Evolutionary conservation across 805 yeast species (phyloP).

Genomic region (Kuraishia capsulata): DNA sequence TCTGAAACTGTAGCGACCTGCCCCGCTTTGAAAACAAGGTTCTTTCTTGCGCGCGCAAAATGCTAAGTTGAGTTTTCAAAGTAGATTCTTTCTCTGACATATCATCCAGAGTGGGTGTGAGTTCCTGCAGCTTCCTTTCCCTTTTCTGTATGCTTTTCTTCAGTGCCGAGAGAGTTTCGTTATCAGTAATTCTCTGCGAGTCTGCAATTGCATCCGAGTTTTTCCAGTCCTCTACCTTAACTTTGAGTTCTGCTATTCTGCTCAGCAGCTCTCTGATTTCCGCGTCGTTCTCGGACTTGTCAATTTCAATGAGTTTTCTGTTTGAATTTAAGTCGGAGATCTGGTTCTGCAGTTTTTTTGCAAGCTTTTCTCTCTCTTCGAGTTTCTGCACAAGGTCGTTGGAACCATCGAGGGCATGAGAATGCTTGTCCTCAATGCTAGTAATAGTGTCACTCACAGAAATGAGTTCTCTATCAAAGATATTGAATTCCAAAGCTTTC

Average conservation of each 20-base stretch:
- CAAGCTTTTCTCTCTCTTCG: constrained; percentile 49
- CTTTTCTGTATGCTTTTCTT: constrained; percentile 23
- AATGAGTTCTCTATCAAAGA: constrained; percentile 68
- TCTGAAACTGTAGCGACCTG: constrained; percentile 48
- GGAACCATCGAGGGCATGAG: constrained; percentile 39
- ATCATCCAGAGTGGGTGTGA: constrained; percentile 31
- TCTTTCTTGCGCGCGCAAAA: constrained; percentile 44
- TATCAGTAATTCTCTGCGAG: constrained; percentile 19
- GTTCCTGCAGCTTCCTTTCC: constrained; percentile 24
- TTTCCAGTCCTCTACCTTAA: constrained; percentile 33
- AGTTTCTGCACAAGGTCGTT: constrained; percentile 45
- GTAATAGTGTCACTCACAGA: constrained; percentile 55
- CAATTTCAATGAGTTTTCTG: constrained; percentile 43
- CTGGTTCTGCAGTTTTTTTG: constrained; percentile 33
- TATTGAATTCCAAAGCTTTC: constrained; percentile 63
- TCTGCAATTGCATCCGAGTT: constrained; percentile 21
- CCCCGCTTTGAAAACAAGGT: constrained; percentile 63
- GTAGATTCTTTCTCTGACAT: constrained; percentile 30
- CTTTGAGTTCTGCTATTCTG: constrained; percentile 38
- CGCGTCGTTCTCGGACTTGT: constrained; percentile 41
- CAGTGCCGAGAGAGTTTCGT: constrained; percentile 13
- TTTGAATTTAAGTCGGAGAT: constrained; percentile 38
- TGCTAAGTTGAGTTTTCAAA: constrained; percentile 28
- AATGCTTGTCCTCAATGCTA: constrained; percentile 48
- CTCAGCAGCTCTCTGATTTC: constrained; percentile 41